These are phyloP conservation scores for Leishmania turanica DNA, from an alignment of 208 protist species.

Conservation along the genomic window DNA sequence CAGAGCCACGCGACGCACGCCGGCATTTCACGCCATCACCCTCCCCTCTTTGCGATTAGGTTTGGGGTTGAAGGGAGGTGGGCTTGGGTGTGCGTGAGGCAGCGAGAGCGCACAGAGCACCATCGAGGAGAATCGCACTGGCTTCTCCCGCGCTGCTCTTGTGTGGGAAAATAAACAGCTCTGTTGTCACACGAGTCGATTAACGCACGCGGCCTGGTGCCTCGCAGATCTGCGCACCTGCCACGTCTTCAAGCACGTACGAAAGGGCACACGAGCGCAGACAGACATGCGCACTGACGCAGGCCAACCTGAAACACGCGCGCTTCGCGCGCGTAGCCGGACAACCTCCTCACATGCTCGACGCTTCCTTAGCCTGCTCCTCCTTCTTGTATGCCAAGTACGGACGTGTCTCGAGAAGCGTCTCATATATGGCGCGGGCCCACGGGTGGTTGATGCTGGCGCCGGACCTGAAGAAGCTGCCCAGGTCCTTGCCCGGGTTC, in stretches of 20 bases:
- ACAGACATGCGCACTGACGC: background rate
- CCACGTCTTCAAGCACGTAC: background rate
- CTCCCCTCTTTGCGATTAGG: background rate
- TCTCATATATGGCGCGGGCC: conserved; percentile 72
- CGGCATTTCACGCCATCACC: background rate
- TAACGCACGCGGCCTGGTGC: background rate
- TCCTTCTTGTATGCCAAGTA: conserved; percentile 16
- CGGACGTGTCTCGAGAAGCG: conserved; percentile 47
- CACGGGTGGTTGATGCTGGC: conserved; percentile 79
- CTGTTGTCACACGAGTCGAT: background rate
- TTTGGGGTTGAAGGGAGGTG: background rate
- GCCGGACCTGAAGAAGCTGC: conserved; percentile 77
- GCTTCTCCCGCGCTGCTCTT: background rate
- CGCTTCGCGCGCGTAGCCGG: background rate
- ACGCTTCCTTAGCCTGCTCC: conserved; percentile 5
- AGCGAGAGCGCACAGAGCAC: background rate
- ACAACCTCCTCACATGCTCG: conserved; percentile 3
- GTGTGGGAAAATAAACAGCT: background rate
- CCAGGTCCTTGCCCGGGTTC: conserved; percentile 72
- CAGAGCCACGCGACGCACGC: background rate
- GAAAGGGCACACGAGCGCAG: background rate
- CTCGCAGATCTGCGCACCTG: background rate
- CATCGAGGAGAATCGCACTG: background rate
- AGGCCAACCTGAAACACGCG: background rate
- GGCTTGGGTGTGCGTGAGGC: background rate